Percentiles rank a stretch among this genome's conserved stretches.
phyloP scores from a whole-genome alignment of 768 basidiomycete genomes.

The Panaeolus papilionaceus region DNA sequence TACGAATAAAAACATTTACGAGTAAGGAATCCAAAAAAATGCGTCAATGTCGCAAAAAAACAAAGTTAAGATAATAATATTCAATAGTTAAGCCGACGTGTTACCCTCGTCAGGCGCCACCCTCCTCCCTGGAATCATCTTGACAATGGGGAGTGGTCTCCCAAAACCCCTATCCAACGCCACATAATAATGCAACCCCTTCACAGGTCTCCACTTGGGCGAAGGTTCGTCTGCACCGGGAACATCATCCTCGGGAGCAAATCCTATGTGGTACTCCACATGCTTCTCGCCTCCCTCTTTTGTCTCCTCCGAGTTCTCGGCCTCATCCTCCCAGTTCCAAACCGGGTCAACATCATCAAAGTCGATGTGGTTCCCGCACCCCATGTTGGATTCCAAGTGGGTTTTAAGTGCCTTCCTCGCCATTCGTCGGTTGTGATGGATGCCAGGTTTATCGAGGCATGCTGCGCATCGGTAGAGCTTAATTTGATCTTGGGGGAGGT shows the following conservation, averaged over 20 bases:
- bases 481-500: neutral
- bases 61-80: neutral
- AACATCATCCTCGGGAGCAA: neutral
- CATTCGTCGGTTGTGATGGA: neutral
- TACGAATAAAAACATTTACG: neutral
- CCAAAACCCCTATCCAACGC: neutral
- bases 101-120: neutral
- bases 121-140: neutral
- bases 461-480: neutral
- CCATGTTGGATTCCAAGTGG: neutral
- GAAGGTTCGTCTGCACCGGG: neutral
- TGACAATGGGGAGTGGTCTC: neutral
- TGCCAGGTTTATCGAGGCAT: neutral
- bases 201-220: neutral
- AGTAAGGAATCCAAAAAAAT: neutral
- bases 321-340: slow-evolving; percentile 4
- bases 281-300: neutral
- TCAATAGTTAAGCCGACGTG: neutral
- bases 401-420: neutral
- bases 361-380: neutral
- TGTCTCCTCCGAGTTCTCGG: neutral
- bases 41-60: neutral
- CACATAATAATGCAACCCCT: neutral
- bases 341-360: neutral
- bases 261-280: neutral